phyloP scores from a whole-genome alignment of 257 asterid genomes.

The Primulina tabacum region DNA sequence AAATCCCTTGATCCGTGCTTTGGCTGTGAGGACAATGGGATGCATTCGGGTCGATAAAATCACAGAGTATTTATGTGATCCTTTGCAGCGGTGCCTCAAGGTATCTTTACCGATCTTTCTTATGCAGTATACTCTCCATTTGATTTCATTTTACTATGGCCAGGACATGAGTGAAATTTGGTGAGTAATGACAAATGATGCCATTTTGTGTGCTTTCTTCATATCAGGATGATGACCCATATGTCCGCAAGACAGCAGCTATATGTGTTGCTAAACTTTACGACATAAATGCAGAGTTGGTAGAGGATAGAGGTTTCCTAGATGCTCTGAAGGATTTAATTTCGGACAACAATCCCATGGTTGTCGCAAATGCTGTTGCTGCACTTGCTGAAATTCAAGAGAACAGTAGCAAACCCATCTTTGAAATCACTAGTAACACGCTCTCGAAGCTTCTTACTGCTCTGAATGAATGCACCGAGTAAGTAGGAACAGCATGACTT shows the following conservation, averaged over 20 bases:
- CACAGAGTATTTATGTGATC: conserved; percentile 96
- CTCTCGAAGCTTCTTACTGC: conserved; percentile 97
- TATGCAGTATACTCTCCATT: conserved; percentile 21
- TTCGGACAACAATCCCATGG: conserved; percentile 99
- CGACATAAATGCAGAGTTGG: conserved; percentile 97
- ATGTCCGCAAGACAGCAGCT: conserved; percentile 99
- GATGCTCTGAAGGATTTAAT: conserved; percentile 98
- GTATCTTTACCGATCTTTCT: conserved; percentile 33
- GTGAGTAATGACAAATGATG: conserved; percentile 14
- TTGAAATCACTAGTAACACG: conserved; percentile 96
- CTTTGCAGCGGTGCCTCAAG: conserved; percentile 97
- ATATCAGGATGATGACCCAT: conserved; percentile 96
- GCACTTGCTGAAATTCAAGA: conserved; percentile 99
- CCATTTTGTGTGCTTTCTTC: conserved; percentile 27
- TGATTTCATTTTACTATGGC: conserved; percentile 18
- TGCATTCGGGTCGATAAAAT: conserved; percentile 99
- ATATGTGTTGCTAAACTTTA: conserved; percentile 98
- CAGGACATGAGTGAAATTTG: conserved; percentile 8
- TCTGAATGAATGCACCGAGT: conserved; percentile 99
- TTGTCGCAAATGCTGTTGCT: conserved; percentile 99
- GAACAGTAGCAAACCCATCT: conserved; percentile 76
- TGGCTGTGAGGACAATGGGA: conserved; percentile 99
- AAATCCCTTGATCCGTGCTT: conserved; percentile 96
- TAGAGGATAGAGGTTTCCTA: conserved; percentile 97
- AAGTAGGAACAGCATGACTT: conserved; percentile 30